Base-by-base conservation (phyloP, 1,139 yeast species). In the Candida sp. region DNA sequence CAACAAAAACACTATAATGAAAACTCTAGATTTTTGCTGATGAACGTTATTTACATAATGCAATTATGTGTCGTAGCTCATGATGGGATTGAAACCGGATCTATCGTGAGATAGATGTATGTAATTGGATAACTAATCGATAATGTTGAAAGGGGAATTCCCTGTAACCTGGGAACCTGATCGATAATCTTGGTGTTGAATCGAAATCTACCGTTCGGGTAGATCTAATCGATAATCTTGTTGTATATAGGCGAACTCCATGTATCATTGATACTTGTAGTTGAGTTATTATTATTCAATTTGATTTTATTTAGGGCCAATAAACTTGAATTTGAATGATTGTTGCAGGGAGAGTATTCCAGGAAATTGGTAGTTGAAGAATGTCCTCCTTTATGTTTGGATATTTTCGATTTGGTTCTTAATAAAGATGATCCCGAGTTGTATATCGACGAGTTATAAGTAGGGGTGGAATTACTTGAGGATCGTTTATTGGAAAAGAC, bases 401-500 rank as follows among this genome's bases (percentile, higher is more conserved):
- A 37, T 27, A 37, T 37, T 29, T 37, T 37, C 6, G 39, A 37
- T 29, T 37, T 37, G 11, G 39, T 37, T 29, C 39, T 9, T 29
- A 37, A 22, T 7, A 37, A 25, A 2, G 39, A 37, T 19, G 39
- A 37, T 5, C 39, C 39, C 12, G 33, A 25, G 9, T 37, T 37
- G 15, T 37, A 37, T 22, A 39, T 27, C 5, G 38, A 27, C 21
- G 37, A 35, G 6, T 33, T 23, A 15, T 27, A 40, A 9, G 34
- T 30, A 4, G 36, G 35, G 41, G 30, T 37, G 23, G 39, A 5
- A 37, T 37, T 37, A 22, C 43, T 25, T 33, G 48, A 47, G 44
- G 51, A 40, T 46, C 64, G 57, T 49, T 58, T 58, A 47, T 59
- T 61, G 11, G 74, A 69, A 46, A 70, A 70, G 8, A 70, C 63